These are phyloP conservation scores for Naganishia liquefaciens DNA, from an alignment of 1,284 basidiomycete genomes.

Conservation along the genomic window DNA sequence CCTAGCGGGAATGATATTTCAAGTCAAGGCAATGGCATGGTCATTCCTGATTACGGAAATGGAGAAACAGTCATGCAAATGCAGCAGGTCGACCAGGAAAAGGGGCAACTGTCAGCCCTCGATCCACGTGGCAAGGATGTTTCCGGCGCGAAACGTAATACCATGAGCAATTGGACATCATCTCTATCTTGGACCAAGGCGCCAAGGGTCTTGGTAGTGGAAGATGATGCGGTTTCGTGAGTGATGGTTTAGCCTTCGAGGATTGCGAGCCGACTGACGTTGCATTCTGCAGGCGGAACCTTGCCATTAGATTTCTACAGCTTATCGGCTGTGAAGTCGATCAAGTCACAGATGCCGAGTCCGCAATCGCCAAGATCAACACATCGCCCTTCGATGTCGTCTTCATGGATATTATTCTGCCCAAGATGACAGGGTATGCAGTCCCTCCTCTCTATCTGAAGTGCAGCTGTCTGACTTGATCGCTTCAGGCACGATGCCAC, in stretches of 20 bases:
- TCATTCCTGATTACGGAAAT: not conserved
- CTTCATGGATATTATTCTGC: slow-evolving; percentile 70
- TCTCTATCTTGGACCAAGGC: slow-evolving; percentile 20
- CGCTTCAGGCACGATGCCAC: slow-evolving; percentile 16
- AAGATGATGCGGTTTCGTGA: slow-evolving; percentile 78
- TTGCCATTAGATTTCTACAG: slow-evolving; percentile 90
- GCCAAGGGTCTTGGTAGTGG: slow-evolving; percentile 84
- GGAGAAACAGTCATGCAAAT: slow-evolving; percentile 9
- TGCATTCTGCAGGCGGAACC: slow-evolving; percentile 59
- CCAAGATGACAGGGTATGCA: slow-evolving; percentile 51
- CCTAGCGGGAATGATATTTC: not conserved
- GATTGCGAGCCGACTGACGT: not conserved
- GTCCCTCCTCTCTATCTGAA: not conserved
- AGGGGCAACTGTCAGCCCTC: not conserved
- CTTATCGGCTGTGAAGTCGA: slow-evolving; percentile 94
- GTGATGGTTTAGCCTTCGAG: not conserved
- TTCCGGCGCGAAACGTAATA: slow-evolving; percentile 1
- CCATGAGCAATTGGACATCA: slow-evolving; percentile 18
- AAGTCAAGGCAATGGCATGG: not conserved
- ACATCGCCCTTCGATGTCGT: slow-evolving; percentile 89
- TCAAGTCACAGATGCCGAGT: slow-evolving; percentile 88
- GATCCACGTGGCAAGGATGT: not conserved
- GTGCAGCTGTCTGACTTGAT: not conserved
- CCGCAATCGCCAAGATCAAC: slow-evolving; percentile 95
- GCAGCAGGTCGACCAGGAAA: not conserved